Evolutionary conservation across 768 basidiomycete genomes (phyloP).

Genomic region (Termitomyces sp.): DNA sequence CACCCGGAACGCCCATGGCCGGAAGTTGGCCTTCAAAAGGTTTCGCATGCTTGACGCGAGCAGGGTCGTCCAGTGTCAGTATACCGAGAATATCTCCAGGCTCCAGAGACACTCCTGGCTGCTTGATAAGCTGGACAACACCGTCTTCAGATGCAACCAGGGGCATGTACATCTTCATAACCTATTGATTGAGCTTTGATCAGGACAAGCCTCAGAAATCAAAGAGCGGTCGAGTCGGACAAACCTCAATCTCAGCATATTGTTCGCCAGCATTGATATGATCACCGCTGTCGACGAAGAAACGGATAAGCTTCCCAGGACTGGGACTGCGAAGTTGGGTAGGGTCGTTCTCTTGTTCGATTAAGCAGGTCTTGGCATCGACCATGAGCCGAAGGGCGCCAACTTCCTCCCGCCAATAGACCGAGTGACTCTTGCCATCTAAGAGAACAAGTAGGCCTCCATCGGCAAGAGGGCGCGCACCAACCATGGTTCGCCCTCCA

Average conservation of each 20-base stretch:
- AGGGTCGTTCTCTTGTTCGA: constrained; percentile 99
- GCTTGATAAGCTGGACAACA: constrained; percentile 92
- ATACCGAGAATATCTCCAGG: constrained; percentile 98
- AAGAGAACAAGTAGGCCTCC: constrained; percentile 90
- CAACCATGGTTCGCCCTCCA: constrained; percentile 89
- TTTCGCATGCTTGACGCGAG: constrained; percentile 96
- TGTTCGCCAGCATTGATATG: constrained; percentile 96
- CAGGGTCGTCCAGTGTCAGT: constrained; percentile 92
- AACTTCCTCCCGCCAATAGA: constrained; percentile 98
- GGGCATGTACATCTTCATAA: constrained; percentile 99
- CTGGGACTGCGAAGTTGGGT: constrained; percentile 94
- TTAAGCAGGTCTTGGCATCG: constrained; percentile 96
- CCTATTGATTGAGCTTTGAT: constrained; percentile 38
- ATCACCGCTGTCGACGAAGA: constrained; percentile 94
- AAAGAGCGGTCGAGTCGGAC: constrained; percentile 14
- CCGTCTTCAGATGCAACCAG: constrained; percentile 93
- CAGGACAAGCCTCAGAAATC: background rate
- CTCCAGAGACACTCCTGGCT: constrained; percentile 94
- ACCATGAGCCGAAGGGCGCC: constrained; percentile 90
- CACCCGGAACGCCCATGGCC: constrained; percentile 78
- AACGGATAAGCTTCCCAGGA: constrained; percentile 94
- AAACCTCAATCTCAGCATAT: constrained; percentile 96
- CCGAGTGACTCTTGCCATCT: constrained; percentile 92
- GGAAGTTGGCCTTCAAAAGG: constrained; percentile 96
- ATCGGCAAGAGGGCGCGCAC: constrained; percentile 89